Base-by-base conservation (phyloP, 805 yeast genomes). In the Metschnikowia santaceciliae region DNA sequence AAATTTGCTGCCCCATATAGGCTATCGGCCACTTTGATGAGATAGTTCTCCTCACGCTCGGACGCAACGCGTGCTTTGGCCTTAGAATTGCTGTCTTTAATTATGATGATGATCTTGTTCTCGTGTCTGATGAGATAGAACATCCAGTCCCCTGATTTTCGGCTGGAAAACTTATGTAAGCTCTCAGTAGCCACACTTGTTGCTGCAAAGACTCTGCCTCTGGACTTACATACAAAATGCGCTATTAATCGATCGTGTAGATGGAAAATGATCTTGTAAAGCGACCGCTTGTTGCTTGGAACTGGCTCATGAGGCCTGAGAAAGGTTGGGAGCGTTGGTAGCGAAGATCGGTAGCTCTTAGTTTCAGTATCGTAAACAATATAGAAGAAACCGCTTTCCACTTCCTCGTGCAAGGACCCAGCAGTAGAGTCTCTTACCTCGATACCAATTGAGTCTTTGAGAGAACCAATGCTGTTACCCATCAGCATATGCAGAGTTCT, bases 141-240 rank as follows among this genome's bases (percentile, higher is more conserved):
- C 68, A 73, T 67, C 77, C 77, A 73, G 59, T 71, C 75, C 50
- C 65, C 72, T 32, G 52, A 53, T 47, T 64, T 68, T 49, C 67
- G 68, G 52, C 67, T 65, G 38, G 68, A 69, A 55, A 72, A 73
- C 51, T 74, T 74, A 57, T 74, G 76, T 44, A 73, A 67, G 54
- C 64, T 71, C 55, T 74, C 78, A 20, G 61, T 55, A 42, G 65
- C 55, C 6, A 55, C 43, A 37, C 57, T 54, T 3, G 53, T 49
- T 0, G 50, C 51, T 17, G 52, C 49, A 50, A 71, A 71, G 17
- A 66, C 58, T 14, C 60, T 56, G 17, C 49, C 56, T 20, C 60
- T 60, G 11, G 60, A 55, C 22, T 62, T 64, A 42, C 59, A 51
- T 42, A 68, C 50, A 47, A 71, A 70, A 32, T 72, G 57, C 36